Percentiles rank a stretch among this genome's conserved stretches.
Evolutionary conservation across 108 stramenopile genomes (phyloP).

Genomic region (Halocafeteria seosinensis): DNA sequence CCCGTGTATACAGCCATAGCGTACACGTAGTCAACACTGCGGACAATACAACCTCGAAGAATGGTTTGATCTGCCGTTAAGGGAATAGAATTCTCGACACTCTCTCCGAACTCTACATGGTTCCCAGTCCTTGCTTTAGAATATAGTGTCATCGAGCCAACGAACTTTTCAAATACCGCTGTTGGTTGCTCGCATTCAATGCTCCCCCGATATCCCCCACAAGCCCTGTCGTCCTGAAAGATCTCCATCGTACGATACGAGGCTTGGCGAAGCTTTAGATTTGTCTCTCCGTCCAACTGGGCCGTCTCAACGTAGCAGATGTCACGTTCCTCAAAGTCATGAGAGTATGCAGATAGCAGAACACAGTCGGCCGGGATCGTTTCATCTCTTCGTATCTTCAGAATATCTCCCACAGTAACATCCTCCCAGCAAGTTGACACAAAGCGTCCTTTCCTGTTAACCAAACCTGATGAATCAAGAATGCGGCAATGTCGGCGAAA

Average conservation of each 20-base stretch:
- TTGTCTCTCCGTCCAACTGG: slow-evolving; percentile 36
- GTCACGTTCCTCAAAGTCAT: slow-evolving; percentile 4
- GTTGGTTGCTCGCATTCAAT: background rate
- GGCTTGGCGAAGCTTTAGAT: slow-evolving; percentile 20
- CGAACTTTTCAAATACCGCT: background rate
- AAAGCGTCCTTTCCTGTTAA: background rate
- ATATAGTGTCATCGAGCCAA: background rate
- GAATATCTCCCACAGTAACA: slow-evolving; percentile 23
- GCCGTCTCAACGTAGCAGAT: slow-evolving; percentile 28
- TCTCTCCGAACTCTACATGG: background rate
- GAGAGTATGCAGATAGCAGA: slow-evolving; percentile 2
- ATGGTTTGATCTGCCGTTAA: background rate
- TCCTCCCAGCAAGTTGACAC: slow-evolving; percentile 1
- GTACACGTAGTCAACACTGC: background rate
- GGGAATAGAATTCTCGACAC: background rate
- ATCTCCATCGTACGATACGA: background rate
- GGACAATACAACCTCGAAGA: background rate
- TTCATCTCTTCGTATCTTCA: slow-evolving; percentile 24
- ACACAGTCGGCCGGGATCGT: slow-evolving; percentile 23
- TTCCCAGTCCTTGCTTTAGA: background rate
- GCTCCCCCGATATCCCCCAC: background rate
- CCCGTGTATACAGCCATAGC: background rate
- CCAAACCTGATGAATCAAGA: background rate
- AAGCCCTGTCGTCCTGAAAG: background rate
- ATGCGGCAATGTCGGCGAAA: too few species aligned